phyloP scores from a whole-genome alignment of 2,329 filamentous ascomycete genomes.

The Aspergillus unguis region DNA sequence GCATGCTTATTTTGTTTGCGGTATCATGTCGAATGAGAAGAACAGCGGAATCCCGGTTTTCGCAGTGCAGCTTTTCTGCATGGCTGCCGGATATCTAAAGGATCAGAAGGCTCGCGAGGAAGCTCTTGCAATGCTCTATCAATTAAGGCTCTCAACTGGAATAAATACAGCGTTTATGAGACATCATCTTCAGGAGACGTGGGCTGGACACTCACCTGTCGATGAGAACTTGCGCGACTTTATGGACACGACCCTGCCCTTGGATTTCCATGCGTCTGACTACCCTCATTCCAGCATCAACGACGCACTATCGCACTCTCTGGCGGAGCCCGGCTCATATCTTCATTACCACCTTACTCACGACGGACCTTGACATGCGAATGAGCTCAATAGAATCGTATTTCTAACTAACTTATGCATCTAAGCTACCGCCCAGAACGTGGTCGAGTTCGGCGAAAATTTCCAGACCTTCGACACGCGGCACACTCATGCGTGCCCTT shows the following conservation, averaged over 20 bases:
- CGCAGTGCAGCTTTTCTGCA: constrained; percentile 72
- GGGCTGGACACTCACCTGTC: constrained; percentile 63
- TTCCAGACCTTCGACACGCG: no score
- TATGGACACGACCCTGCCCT: constrained; percentile 16
- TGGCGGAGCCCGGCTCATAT: constrained; percentile 74
- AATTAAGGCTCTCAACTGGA: constrained; percentile 71
- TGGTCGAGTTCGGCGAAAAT: no score
- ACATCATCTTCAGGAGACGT: constrained; percentile 68
- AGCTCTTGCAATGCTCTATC: constrained; percentile 70
- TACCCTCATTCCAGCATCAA: constrained; percentile 60
- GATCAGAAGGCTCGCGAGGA: constrained; percentile 73
- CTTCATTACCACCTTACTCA: constrained; percentile 71
- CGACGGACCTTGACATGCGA: neutral
- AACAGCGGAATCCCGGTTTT: constrained; percentile 75
- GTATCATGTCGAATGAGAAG: constrained; percentile 80
- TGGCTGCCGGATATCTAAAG: constrained; percentile 70
- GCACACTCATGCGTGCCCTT: neutral
- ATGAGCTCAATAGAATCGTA: no score
- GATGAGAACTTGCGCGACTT: constrained; percentile 25
- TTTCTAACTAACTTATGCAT: no score
- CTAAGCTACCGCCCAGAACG: no score
- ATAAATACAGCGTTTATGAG: constrained; percentile 74
- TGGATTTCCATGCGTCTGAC: constrained; percentile 12
- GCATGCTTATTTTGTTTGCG: constrained; percentile 82
- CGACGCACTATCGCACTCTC: constrained; percentile 56